Evolutionary conservation across 2,329 filamentous ascomycete genomes (phyloP), one percentile per base, ranked within the genome.

Genomic region (Nothophoma quercina): DNA sequence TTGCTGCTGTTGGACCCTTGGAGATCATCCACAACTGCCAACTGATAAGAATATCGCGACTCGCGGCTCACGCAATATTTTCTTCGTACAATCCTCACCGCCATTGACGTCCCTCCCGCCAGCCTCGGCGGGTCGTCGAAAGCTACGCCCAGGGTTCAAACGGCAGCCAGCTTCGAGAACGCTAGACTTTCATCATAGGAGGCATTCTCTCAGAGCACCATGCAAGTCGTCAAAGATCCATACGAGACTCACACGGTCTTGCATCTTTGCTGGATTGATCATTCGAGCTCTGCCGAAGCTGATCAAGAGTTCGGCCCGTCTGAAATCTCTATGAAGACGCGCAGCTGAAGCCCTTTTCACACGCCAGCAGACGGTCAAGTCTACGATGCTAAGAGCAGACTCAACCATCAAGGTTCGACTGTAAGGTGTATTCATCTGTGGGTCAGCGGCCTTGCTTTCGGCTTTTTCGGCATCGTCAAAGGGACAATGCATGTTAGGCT

Each of bases 11-110:
- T 32, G 40, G 44, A 54, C 51, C 51, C 51, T 43, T 15, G 29
- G 26, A 35, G 30, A 35, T 44, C 32, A 48, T 33, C 18, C 22
- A 33, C 38, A 35, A 18, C 32, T 48, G 26, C 39, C 38, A 39
- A 53, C 32, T 48, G 50, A 53, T 48, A 48, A 7, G 18, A n/a
- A 30, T 36, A 34, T 45, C 51, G 51, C 45, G 29, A 55, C 44
- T 55, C 51, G 51, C 51, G 51, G 50, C 43, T 48, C 44, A 38
- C 7, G 10, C 23, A 34, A 38, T 34, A 23, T 26, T 7, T 9
- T 19, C 21, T 9, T 26, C 22, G n/a, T 21, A 36, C 42, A 28
- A 2, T 33, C 5, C 36, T 53, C 36, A 47, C 50, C 50, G 50
- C 43, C 43, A 39, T 26, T 12, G 21, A 13, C 15, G 33, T 8